phyloP scores from a whole-genome alignment of 768 basidiomycete genomes.

The Dictyophora rubrovolvata region DNA sequence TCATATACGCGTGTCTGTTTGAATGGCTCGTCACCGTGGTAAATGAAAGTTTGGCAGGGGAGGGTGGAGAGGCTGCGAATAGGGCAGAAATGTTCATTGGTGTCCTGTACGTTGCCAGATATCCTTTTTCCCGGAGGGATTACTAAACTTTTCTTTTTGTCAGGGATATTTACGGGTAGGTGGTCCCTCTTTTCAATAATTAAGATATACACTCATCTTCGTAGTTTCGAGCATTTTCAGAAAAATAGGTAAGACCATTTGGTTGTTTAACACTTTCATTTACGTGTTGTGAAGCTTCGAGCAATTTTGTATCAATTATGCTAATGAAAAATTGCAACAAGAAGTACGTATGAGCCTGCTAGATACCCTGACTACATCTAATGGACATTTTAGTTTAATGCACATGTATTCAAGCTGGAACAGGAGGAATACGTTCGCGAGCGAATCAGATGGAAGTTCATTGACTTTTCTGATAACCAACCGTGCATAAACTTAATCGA shows the following conservation, averaged over 20 bases:
- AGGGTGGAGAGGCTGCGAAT: constrained; percentile 81
- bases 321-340: constrained; percentile 96
- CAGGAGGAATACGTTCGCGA: constrained; percentile 99
- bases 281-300: constrained; percentile 40
- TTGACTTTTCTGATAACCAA: constrained; percentile 98
- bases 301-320: constrained; percentile 99
- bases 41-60: constrained; percentile 95
- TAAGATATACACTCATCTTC: neutral
- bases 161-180: constrained; percentile 75
- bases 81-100: constrained; percentile 98
- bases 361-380: neutral
- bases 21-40: constrained; percentile 98
- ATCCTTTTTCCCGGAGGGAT: neutral
- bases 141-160: neutral
- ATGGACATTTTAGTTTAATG: constrained; percentile 67
- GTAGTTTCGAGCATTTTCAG: constrained; percentile 82
- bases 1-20: constrained; percentile 96
- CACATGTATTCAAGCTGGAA: constrained; percentile 97
- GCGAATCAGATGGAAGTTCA: constrained; percentile 99
- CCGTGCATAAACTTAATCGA: constrained; percentile 98
- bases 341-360: constrained; percentile 45
- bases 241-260: constrained; percentile 42
- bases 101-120: constrained; percentile 40
- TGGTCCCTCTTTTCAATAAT: neutral
- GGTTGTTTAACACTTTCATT: constrained; percentile 44